Conservation (phyloP, 2,329 filamentous ascomycete species). For the Ceratocystis colombiana region DNA sequence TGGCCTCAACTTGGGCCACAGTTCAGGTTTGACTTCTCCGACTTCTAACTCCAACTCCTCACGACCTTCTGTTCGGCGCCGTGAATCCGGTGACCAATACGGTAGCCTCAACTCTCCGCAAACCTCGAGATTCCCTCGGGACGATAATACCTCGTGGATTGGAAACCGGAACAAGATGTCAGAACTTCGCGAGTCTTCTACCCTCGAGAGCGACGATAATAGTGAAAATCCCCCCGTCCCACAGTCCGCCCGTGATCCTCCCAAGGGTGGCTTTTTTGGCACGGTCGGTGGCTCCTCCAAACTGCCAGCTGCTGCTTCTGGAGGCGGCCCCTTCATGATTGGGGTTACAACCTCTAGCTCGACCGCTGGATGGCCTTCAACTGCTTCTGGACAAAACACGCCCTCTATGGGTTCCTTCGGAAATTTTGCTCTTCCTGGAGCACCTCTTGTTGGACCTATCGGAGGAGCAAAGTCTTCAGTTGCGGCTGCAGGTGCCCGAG, state of each 20-base stretch:
- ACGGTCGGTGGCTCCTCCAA: constrained; percentile 17
- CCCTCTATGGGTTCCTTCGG: constrained; percentile 74
- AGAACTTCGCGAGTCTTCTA: constrained; percentile 33
- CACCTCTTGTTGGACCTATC: constrained; percentile 55
- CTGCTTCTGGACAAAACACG: constrained; percentile 39
- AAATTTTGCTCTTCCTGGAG: constrained; percentile 64
- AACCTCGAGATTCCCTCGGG: constrained; percentile 48
- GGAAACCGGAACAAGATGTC: constrained; percentile 39
- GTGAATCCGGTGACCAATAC: constrained; percentile 64
- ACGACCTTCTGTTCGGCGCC: constrained; percentile 66
- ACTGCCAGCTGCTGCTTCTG: constrained; percentile 13
- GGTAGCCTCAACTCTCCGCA: constrained; percentile 52
- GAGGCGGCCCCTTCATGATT: constrained; percentile 33
- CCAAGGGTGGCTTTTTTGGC: constrained; percentile 24
- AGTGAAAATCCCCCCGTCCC: constrained; percentile 30
- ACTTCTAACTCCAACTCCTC: constrained; percentile 58
- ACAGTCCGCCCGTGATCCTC: constrained; percentile 22
- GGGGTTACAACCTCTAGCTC: constrained; percentile 36
- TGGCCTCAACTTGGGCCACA: constrained; percentile 48
- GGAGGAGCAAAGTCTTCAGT: constrained; percentile 35
- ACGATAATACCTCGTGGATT: constrained; percentile 52
- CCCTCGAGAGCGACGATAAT: constrained; percentile 44
- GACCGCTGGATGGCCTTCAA: constrained; percentile 37
- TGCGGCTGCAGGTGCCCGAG: constrained; percentile 38
- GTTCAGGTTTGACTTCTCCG: neutral